These are phyloP conservation scores for Mycosphaerella arachidis DNA, from an alignment of 2,329 filamentous ascomycete species.

Conservation along the genomic window DNA sequence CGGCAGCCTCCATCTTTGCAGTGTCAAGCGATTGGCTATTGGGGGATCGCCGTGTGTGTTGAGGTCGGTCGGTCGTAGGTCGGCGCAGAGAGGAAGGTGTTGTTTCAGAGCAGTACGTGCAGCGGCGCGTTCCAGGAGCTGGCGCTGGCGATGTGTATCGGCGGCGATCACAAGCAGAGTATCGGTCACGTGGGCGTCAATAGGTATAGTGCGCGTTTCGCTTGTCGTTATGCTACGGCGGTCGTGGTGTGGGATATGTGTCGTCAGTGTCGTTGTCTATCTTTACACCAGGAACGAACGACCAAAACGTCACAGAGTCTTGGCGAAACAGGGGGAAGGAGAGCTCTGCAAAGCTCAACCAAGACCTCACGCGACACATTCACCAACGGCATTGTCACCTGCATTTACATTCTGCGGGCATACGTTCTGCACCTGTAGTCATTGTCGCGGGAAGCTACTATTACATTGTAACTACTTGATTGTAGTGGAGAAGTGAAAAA, in stretches of 20 bases:
- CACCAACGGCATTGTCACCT: neutral
- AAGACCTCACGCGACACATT: slow-evolving; percentile 1
- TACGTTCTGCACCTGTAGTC: neutral
- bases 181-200: neutral
- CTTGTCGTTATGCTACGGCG: neutral
- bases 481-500: neutral
- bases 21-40: slow-evolving; percentile 5
- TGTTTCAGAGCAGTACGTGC: neutral
- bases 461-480: neutral
- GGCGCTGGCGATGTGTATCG: neutral
- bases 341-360: neutral
- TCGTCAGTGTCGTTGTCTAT: neutral
- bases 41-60: neutral
- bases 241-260: neutral
- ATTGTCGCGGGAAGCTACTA: neutral
- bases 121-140: neutral
- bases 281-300: neutral
- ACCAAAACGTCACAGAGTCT: neutral
- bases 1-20: slow-evolving; percentile 32
- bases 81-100: neutral
- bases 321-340: neutral
- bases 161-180: neutral
- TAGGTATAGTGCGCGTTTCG: neutral
- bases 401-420: neutral
- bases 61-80: neutral